Evolutionary conservation across 129 eudicot species (phyloP), one percentile per base, ranked within the genome.

Genomic region (Flaveria sonorensis): DNA sequence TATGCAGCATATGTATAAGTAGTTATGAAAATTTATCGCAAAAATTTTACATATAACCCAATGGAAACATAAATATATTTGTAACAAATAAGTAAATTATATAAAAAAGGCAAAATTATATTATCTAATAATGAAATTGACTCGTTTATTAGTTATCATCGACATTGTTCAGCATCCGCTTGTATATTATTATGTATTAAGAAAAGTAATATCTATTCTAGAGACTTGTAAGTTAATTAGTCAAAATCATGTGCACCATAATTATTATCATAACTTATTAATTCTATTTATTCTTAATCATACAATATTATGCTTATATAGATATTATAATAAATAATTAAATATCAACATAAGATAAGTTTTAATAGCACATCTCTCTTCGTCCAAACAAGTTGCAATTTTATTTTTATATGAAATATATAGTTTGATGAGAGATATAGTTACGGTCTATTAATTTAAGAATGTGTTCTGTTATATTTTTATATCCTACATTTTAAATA

Each of bases 211-310:
- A 24, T 24, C 3, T 61, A 61, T 24, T 20, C 15, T 24, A 30
- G 55, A 51, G 18, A 20, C n/a, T 23, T 43, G 50, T 7, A 51
- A 50, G 66, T 23, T 65, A 51, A 76, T 66, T 76, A 53, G 81
- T 66, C 75, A 68, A 74, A 60, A 68, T 77, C 74, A 77, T 52
- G 59, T 68, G 68, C 74, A 23, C 18, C 75, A 53, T 52, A 68
- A 77, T 77, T 52, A 77, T 68, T 39, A 77, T 69, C 36, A 52
- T 50, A 32, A 66, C 9, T 48, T 18, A 18, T 62, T 36, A n/a
- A 19, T 66, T 66, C 6, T 66, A 40, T 3, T 10, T 66, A 4
- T 66, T 66, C 50, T 1, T 40, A 36, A 40, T 66, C 30, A 66
- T 39, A n/a, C 50, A 39, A 66, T 66, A 8, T 66, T 40, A 66